These are phyloP conservation scores for Magnusiomyces sp. DNA, from an alignment of 1,139 yeast species.

Conservation along the genomic window DNA sequence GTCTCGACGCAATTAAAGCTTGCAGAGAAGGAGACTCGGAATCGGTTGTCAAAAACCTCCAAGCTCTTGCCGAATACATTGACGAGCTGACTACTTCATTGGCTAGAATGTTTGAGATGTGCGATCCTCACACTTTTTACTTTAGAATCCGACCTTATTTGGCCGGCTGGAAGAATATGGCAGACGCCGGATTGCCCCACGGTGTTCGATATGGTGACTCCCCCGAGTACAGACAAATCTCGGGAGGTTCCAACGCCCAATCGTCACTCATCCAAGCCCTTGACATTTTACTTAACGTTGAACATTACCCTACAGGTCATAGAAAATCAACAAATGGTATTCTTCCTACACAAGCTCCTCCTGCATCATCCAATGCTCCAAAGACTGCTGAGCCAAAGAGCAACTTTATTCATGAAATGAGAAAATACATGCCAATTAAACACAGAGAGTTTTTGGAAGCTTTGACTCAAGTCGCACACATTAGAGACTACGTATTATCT, in stretches of 20 bases:
- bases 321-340: constrained; percentile 17
- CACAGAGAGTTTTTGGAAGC: constrained; percentile 67
- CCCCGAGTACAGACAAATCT: constrained; percentile 44
- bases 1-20: constrained; percentile 53
- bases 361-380: no score
- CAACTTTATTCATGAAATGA: constrained; percentile 76
- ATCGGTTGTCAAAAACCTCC: constrained; percentile 41
- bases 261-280: constrained; percentile 80
- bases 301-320: constrained; percentile 72
- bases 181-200: constrained; percentile 69
- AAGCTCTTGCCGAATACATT: constrained; percentile 63
- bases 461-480: constrained; percentile 46
- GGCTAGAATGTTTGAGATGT: constrained; percentile 84
- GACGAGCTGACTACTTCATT: constrained; percentile 68
- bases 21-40: constrained; percentile 39
- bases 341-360: no score
- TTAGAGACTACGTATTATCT: constrained; percentile 55
- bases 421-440: constrained; percentile 78
- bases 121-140: constrained; percentile 89
- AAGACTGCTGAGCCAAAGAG: constrained; percentile 32
- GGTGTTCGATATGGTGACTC: constrained; percentile 77
- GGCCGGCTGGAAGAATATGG: constrained; percentile 95
- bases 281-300: constrained; percentile 66
- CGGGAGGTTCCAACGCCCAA: constrained; percentile 95
- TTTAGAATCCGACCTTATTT: constrained; percentile 78